Base-by-base conservation (phyloP, 306 rosid species). In the Rubus idaeus region DNA sequence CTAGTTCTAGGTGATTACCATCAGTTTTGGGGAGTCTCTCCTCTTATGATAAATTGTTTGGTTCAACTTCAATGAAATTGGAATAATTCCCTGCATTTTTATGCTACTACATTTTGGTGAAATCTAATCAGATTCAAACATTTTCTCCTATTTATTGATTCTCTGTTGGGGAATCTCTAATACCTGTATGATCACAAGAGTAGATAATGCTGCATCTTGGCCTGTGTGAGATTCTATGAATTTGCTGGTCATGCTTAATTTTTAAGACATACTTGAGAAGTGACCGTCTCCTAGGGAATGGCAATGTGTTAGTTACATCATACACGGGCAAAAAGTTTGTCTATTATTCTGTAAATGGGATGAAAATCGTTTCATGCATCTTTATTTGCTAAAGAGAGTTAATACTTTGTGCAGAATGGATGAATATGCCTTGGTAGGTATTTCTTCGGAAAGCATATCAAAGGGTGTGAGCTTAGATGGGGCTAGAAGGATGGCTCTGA, bases 391-490 rank as follows among this genome's bases (percentile, higher is more conserved):
- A 75, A 78, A 86, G 49, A 44, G 71, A 13, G 45, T 20, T 57
- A 40, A 26, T 30, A 17, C 50, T 50, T 75, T 84, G 68, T 88
- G 93, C 90, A 96, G 99, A 89, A 92, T 96, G 99, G 99, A 96
- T 85, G 99, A 92, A 83, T 87, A 66, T 73, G 97, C 98, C 45
- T 81, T 88, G 74, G 52, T 90, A 67, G 91, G 97, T 77, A 85
- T 86, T 71, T 72, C 90, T 44, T 92, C 96, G n/a, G 98, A 96
- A 78, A 79, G 87, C 79, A 50, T 65, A 75, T 88, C 98, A 37
- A 96, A 96, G 90, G 88, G 94, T 57, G 98, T 88, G 86, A 91
- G 88, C 89, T 86, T 96, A 87, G 98, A 96, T 79, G 98, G 97
- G 45, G 94, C 98, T 62, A 88, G 98, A 84, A 87, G 91, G 80